These are phyloP conservation scores for Madurella mycetomatis DNA, from an alignment of 2,329 filamentous ascomycete genomes.

Conservation along the genomic window DNA sequence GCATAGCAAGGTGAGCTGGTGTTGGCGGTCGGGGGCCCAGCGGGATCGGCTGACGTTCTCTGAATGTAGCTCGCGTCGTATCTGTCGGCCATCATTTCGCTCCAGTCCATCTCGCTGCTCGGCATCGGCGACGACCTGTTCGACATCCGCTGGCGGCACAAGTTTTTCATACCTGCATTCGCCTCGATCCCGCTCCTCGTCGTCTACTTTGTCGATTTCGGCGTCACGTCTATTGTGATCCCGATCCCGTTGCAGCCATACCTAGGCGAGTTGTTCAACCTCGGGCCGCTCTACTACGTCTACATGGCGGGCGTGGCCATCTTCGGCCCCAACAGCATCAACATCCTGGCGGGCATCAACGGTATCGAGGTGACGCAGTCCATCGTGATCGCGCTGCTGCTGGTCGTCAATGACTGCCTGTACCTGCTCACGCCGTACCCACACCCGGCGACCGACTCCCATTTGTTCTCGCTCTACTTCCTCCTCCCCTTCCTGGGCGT, in stretches of 20 bases:
- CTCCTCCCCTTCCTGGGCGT: constrained; percentile 92
- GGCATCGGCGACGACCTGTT: constrained; percentile 95
- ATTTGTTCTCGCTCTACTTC: constrained; percentile 93
- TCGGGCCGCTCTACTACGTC: constrained; percentile 80
- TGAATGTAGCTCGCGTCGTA: constrained; percentile 76
- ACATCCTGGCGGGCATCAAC: constrained; percentile 99
- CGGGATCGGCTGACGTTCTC: background rate
- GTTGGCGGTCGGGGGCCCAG: background rate
- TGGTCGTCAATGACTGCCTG: constrained; percentile 80
- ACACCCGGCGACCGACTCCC: constrained; percentile 91
- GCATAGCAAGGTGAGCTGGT: constrained; percentile 70
- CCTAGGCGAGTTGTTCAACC: constrained; percentile 77
- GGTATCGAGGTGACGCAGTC: constrained; percentile 96
- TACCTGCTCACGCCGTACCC: constrained; percentile 82
- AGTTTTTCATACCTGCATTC: constrained; percentile 94
- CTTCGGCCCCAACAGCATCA: constrained; percentile 98
- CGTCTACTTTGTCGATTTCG: constrained; percentile 98
- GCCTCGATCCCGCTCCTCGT: constrained; percentile 90
- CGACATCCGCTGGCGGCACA: constrained; percentile 98
- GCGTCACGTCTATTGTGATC: constrained; percentile 91
- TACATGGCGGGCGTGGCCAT: constrained; percentile 98
- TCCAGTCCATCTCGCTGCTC: constrained; percentile 85
- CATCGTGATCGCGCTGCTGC: constrained; percentile 77
- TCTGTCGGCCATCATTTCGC: constrained; percentile 85
- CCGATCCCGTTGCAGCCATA: constrained; percentile 81